These are phyloP conservation scores for Syzygium oleosum DNA, from an alignment of 345 rosid species.

Conservation along the genomic window DNA sequence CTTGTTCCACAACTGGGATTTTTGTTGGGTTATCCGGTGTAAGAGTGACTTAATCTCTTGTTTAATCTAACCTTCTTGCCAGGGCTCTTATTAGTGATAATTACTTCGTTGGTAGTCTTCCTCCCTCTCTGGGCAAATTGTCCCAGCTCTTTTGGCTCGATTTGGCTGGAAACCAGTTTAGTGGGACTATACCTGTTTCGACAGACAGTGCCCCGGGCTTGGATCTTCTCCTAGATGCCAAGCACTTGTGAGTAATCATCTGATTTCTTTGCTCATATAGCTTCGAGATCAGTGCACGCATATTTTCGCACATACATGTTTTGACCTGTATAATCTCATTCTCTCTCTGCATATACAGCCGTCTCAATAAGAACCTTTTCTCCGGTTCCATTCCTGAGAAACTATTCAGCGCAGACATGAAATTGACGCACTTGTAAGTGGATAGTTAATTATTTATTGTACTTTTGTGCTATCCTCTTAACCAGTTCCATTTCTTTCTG, in stretches of 20 bases:
- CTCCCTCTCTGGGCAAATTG: constrained; percentile 68
- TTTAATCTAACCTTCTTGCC: constrained; percentile 4
- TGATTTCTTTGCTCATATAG: neutral
- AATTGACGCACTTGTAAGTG: neutral
- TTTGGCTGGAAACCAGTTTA: constrained; percentile 72
- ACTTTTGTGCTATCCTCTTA: neutral
- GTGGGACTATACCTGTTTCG: constrained; percentile 71
- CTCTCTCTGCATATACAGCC: constrained; percentile 15
- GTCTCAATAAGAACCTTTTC: constrained; percentile 85
- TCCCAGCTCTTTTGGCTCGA: constrained; percentile 82
- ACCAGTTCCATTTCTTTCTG: neutral
- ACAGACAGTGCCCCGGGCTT: constrained; percentile 41
- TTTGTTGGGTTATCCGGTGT: neutral
- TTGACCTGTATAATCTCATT: too few relatives aligned
- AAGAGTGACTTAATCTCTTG: neutral
- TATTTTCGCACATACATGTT: neutral
- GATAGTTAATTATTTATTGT: neutral
- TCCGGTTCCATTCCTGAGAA: constrained; percentile 57
- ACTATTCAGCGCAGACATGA: constrained; percentile 77
- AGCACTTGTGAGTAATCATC: constrained; percentile 64
- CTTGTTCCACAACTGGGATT: neutral
- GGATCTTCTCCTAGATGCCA: constrained; percentile 61
- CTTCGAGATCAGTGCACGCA: neutral
- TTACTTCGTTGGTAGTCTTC: constrained; percentile 67
- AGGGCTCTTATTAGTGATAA: constrained; percentile 91